Conservation (phyloP, 495 filamentous ascomycete species). For the Penicillium maclennaniae region DNA sequence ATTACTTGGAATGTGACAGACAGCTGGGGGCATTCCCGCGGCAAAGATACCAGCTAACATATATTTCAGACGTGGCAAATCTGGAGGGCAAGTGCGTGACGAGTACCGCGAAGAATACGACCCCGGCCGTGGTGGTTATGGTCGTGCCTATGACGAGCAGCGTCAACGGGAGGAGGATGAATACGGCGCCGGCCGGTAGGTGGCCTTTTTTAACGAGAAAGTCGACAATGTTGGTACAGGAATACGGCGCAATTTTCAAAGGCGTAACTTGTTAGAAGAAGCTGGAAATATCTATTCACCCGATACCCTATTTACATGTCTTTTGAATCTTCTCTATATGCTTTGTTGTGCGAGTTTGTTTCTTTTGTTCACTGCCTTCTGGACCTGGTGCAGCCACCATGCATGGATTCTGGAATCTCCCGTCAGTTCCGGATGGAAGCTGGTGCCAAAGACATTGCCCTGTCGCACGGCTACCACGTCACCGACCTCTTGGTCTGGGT, state of each 20-base stretch:
- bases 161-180: constrained; percentile 56
- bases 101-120: constrained; percentile 97
- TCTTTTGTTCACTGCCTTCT: constrained; percentile 30
- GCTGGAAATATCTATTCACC: constrained; percentile 24
- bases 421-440: constrained; percentile 95
- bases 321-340: constrained; percentile 11
- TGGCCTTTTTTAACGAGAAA: constrained; percentile 8
- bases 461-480: constrained; percentile 90
- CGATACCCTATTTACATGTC: constrained; percentile 28
- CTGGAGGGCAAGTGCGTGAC: constrained; percentile 93
- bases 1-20: neutral
- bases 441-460: constrained; percentile 93
- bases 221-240: constrained; percentile 17
- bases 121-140: constrained; percentile 84
- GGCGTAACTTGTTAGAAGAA: constrained; percentile 21
- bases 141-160: constrained; percentile 61
- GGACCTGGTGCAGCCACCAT: constrained; percentile 87
- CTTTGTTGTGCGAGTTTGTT: constrained; percentile 25
- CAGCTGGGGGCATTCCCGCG: neutral
- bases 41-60: neutral
- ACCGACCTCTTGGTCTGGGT: constrained; percentile 50
- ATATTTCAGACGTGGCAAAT: constrained; percentile 67
- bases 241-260: constrained; percentile 33
- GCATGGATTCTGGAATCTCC: constrained; percentile 83
- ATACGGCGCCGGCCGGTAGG: constrained; percentile 49